Conservation (phyloP, 2,329 filamentous ascomycete species). For the Fonsecaea pedrosoi region DNA sequence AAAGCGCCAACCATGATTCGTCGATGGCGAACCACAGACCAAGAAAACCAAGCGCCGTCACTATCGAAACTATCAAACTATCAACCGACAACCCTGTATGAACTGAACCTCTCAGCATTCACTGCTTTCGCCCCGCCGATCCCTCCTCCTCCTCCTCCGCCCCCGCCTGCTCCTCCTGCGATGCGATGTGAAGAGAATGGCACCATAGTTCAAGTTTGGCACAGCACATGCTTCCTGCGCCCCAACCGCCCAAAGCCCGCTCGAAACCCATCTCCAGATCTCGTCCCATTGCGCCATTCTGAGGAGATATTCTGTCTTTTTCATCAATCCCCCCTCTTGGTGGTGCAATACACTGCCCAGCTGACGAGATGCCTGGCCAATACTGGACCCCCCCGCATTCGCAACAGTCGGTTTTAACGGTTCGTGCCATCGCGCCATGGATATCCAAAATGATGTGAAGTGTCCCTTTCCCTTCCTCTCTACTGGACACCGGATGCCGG, state of each 20-base stretch:
- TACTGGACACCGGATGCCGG: not conserved
- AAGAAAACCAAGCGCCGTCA: not conserved
- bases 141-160: not conserved
- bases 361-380: constrained; percentile 3
- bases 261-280: not conserved
- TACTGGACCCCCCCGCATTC: not conserved
- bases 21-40: not conserved
- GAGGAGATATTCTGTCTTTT: not conserved
- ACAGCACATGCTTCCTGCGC: not conserved
- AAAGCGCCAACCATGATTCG: not conserved
- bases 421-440: constrained; percentile 2
- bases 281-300: not conserved
- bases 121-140: not conserved
- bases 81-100: no score
- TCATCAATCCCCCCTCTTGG: not conserved
- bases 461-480: not conserved
- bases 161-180: not conserved
- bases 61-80: not conserved
- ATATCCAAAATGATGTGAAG: constrained; percentile 6
- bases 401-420: not conserved
- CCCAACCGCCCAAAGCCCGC: not conserved
- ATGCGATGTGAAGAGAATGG: no score
- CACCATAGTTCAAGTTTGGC: no score
- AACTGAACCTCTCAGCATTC: no score
- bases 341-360: constrained; percentile 5